Conservation (phyloP, 2,329 filamentous ascomycete species). For the Penicillium sp. region DNA sequence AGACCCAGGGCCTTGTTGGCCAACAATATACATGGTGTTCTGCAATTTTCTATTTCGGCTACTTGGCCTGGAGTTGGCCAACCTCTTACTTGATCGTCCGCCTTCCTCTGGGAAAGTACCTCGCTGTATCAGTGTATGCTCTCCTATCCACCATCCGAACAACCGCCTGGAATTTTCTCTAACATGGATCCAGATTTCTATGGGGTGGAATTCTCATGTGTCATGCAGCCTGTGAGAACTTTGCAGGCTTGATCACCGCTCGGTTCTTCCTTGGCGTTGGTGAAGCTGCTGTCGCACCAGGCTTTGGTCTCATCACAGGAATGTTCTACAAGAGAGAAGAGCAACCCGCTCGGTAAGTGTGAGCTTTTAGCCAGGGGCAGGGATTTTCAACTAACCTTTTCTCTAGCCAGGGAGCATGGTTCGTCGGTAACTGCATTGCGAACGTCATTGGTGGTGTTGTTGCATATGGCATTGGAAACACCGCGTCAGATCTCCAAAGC, state of each 20-base stretch:
- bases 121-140: constrained; percentile 18
- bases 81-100: constrained; percentile 40
- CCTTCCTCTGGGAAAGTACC: constrained; percentile 33
- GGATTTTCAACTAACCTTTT: not conserved
- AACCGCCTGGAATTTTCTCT: not conserved
- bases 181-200: constrained; percentile 9
- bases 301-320: constrained; percentile 39
- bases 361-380: not conserved
- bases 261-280: constrained; percentile 39
- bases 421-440: constrained; percentile 34
- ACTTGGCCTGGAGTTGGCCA: constrained; percentile 40
- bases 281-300: constrained; percentile 31
- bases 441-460: constrained; percentile 30
- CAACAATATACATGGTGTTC: constrained; percentile 33
- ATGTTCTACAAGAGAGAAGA: constrained; percentile 38
- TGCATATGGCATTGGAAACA: constrained; percentile 29
- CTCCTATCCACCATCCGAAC: no score
- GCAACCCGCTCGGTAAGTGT: constrained; percentile 26
- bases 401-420: constrained; percentile 32
- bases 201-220: constrained; percentile 37
- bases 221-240: constrained; percentile 30
- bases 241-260: constrained; percentile 38
- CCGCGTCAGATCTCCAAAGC: constrained; percentile 10
- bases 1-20: constrained; percentile 24
- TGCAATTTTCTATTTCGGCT: constrained; percentile 38